Percentiles rank a stretch among this genome's conserved stretches.
Evolutionary conservation across 306 rosid genomes (phyloP).

Genomic region (Senna tora): DNA sequence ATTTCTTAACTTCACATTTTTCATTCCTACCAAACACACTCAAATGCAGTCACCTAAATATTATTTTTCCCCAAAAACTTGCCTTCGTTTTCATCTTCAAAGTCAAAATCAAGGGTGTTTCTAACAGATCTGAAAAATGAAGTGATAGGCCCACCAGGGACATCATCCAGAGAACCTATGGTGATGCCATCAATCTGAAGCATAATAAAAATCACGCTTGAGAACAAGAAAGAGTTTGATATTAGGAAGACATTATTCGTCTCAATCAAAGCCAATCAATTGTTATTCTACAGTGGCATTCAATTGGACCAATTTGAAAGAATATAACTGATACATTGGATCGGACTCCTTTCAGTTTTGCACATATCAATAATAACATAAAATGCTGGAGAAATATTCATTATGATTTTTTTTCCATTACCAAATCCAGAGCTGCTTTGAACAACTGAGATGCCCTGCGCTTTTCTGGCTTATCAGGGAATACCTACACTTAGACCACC

Average conservation of each 20-base stretch:
- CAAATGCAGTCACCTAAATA: neutral
- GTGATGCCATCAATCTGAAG: slow-evolving; percentile 78
- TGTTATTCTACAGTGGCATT: slow-evolving; percentile 20
- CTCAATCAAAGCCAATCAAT: slow-evolving; percentile 13
- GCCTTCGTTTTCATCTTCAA: slow-evolving; percentile 95
- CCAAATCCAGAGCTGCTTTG: slow-evolving; percentile 87
- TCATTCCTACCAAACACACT: neutral
- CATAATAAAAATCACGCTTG: slow-evolving; percentile 37
- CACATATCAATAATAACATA: neutral
- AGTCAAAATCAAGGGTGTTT: slow-evolving; percentile 97
- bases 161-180: slow-evolving; percentile 86
- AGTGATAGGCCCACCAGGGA: slow-evolving; percentile 79
- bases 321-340: slow-evolving; percentile 11
- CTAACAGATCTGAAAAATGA: slow-evolving; percentile 85
- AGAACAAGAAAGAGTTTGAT: slow-evolving; percentile 24
- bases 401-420: slow-evolving; percentile 43
- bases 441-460: slow-evolving; percentile 82
- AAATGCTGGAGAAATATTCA: slow-evolving; percentile 29
- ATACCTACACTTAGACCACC: slow-evolving; percentile 62
- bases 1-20: neutral
- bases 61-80: slow-evolving; percentile 36
- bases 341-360: slow-evolving; percentile 29
- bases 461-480: slow-evolving; percentile 93
- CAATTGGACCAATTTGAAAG: slow-evolving; percentile 3
- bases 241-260: slow-evolving; percentile 9